Conservation (phyloP, 2,329 filamentous ascomycete genomes). For the Pseudonectria foliicola region DNA sequence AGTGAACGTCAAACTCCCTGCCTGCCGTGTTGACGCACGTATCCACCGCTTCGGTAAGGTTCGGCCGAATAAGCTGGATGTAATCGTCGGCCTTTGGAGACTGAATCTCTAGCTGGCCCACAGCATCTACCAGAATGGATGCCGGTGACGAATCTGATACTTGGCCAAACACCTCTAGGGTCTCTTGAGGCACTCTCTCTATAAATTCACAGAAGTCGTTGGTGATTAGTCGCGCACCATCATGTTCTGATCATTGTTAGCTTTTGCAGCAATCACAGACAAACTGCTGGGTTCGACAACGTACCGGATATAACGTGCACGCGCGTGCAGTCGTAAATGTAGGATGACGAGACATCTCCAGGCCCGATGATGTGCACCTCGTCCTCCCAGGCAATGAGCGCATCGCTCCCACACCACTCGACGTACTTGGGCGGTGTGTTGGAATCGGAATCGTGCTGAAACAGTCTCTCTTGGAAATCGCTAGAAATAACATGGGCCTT, state of each 20-base stretch:
- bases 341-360: constrained; percentile 65
- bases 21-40: constrained; percentile 89
- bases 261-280: not conserved
- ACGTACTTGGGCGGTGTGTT: constrained; percentile 80
- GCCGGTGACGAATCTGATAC: constrained; percentile 84
- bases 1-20: constrained; percentile 80
- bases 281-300: constrained; percentile 3
- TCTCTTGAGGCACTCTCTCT: constrained; percentile 84
- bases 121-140: constrained; percentile 87
- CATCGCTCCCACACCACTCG: constrained; percentile 95
- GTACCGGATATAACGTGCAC: constrained; percentile 83
- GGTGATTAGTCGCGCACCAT: constrained; percentile 84
- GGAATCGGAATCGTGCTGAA: constrained; percentile 84
- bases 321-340: constrained; percentile 83
- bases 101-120: constrained; percentile 83
- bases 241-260: constrained; percentile 44
- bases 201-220: constrained; percentile 96
- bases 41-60: constrained; percentile 87
- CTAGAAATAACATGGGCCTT: constrained; percentile 89
- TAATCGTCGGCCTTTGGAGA: constrained; percentile 97
- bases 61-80: constrained; percentile 85
- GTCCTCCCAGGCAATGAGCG: constrained; percentile 94
- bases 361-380: constrained; percentile 92
- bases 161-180: constrained; percentile 81
- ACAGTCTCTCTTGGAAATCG: constrained; percentile 87